Conservation (phyloP, 108 stramenopile genomes). For the Epithemia pelagica region DNA sequence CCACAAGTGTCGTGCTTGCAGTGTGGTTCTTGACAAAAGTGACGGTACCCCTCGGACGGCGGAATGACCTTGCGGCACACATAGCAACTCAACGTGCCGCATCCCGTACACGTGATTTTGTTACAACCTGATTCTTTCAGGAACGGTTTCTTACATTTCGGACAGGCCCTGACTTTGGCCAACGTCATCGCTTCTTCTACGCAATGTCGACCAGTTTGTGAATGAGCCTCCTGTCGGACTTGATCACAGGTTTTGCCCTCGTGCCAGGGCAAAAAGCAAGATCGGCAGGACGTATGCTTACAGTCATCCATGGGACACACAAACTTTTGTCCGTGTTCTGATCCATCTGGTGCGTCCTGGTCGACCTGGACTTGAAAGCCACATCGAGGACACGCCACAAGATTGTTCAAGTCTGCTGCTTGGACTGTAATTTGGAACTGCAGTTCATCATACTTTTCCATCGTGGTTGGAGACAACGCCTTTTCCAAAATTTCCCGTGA, state of each 20-base stretch:
- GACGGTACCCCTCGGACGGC: not conserved
- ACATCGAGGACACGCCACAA: constrained; percentile 65
- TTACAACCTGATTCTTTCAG: constrained; percentile 62
- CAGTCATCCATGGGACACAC: constrained; percentile 61
- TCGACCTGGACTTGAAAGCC: constrained; percentile 46
- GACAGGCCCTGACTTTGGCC: constrained; percentile 76
- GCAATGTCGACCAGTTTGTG: constrained; percentile 37
- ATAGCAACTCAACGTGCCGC: constrained; percentile 71
- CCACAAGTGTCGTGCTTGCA: constrained; percentile 67
- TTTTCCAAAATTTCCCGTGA: constrained; percentile 38
- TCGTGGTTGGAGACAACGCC: constrained; percentile 51
- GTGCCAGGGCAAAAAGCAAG: constrained; percentile 26
- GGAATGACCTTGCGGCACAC: constrained; percentile 45
- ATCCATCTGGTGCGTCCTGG: constrained; percentile 19
- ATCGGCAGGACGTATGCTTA: constrained; percentile 60
- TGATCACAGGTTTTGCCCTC: constrained; percentile 74
- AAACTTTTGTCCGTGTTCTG: constrained; percentile 39
- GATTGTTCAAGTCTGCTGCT: constrained; percentile 13
- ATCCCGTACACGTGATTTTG: constrained; percentile 66
- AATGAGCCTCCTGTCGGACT: constrained; percentile 10
- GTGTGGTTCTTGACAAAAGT: constrained; percentile 49
- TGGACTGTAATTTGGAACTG: constrained; percentile 43
- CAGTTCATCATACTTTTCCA: constrained; percentile 79
- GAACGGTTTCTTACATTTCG: constrained; percentile 65
- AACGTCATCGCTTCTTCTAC: constrained; percentile 86